phyloP scores from a whole-genome alignment of 164 flowering plant genomes.

The Stephania yunnanensis region DNA sequence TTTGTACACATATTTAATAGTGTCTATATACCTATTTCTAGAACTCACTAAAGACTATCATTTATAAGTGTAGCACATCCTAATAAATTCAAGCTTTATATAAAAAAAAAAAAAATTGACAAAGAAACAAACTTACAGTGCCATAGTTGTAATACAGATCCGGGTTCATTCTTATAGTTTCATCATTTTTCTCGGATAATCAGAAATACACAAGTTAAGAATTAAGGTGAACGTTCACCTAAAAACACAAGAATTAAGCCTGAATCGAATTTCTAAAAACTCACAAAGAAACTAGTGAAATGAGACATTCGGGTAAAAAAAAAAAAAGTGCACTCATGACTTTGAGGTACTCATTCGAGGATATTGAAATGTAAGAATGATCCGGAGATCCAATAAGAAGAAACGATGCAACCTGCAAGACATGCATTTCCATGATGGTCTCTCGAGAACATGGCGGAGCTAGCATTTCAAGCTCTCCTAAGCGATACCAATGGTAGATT shows the following conservation, averaged over 20 bases:
- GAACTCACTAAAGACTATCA: too few species aligned
- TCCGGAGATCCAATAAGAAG: constrained; percentile 91
- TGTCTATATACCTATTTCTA: too few species aligned
- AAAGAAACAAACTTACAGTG: constrained; percentile 45
- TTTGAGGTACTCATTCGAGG: constrained; percentile 84
- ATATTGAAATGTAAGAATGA: constrained; percentile 57
- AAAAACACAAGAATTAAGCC: too few species aligned
- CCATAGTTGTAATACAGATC: constrained; percentile 86
- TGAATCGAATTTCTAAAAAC: too few species aligned
- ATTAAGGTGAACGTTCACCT: neutral
- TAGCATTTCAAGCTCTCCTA: too few species aligned
- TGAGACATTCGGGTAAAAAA: neutral
- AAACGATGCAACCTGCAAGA: constrained; percentile 73
- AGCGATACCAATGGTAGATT: too few species aligned
- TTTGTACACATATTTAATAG: too few species aligned
- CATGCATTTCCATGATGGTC: constrained; percentile 91
- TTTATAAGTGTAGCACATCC: too few species aligned
- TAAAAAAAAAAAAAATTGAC: too few species aligned
- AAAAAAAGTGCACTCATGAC: constrained; percentile 52
- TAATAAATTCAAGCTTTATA: neutral
- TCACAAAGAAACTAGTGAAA: too few species aligned
- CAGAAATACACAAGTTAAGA: constrained; percentile 8
- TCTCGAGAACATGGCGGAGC: too few species aligned
- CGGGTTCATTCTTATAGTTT: constrained; percentile 66
- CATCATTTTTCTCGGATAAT: constrained; percentile 78